These are phyloP conservation scores for Ustanciosporium gigantosporum DNA, from an alignment of 1,284 basidiomycete species.

Conservation along the genomic window DNA sequence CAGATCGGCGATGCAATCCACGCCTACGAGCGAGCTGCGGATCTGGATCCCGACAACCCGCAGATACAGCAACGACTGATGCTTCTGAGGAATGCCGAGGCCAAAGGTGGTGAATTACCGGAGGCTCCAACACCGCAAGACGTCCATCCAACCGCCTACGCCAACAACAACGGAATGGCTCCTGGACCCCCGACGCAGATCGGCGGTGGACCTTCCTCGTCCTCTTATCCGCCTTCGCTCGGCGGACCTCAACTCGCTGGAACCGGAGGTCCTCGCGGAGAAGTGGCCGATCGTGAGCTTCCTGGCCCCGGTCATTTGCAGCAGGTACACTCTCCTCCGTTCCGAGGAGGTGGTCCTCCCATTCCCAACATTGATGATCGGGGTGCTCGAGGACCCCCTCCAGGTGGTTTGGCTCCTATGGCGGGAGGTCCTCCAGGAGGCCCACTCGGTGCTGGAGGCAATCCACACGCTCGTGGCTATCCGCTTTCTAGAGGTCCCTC, in stretches of 20 bases:
- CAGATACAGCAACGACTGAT: slow-evolving; percentile 54
- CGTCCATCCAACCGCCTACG: slow-evolving; percentile 88
- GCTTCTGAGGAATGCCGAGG: slow-evolving; percentile 77
- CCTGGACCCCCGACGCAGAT: slow-evolving; percentile 49
- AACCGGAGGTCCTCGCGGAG: slow-evolving; percentile 18
- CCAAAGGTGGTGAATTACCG: slow-evolving; percentile 74
- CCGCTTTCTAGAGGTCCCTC: slow-evolving; percentile 36
- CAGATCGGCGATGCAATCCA: slow-evolving; percentile 98
- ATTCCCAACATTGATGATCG: slow-evolving; percentile 45
- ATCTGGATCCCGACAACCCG: slow-evolving; percentile 57
- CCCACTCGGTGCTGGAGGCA: neutral
- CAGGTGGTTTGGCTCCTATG: slow-evolving; percentile 30
- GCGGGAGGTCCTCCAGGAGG: slow-evolving; percentile 21
- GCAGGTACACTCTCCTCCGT: slow-evolving; percentile 38
- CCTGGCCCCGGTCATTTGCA: slow-evolving; percentile 42
- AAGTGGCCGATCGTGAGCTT: slow-evolving; percentile 33
- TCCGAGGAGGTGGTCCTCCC: slow-evolving; percentile 37
- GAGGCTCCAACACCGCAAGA: slow-evolving; percentile 88
- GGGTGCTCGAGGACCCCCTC: slow-evolving; percentile 28
- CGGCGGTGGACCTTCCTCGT: slow-evolving; percentile 30
- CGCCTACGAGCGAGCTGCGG: slow-evolving; percentile 69
- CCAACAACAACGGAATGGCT: slow-evolving; percentile 43
- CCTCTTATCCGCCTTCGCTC: slow-evolving; percentile 17
- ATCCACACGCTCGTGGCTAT: slow-evolving; percentile 19
- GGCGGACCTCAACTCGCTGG: slow-evolving; percentile 40